phyloP scores from a whole-genome alignment of 257 asterid genomes.

The Rauvolfia tetraphylla region DNA sequence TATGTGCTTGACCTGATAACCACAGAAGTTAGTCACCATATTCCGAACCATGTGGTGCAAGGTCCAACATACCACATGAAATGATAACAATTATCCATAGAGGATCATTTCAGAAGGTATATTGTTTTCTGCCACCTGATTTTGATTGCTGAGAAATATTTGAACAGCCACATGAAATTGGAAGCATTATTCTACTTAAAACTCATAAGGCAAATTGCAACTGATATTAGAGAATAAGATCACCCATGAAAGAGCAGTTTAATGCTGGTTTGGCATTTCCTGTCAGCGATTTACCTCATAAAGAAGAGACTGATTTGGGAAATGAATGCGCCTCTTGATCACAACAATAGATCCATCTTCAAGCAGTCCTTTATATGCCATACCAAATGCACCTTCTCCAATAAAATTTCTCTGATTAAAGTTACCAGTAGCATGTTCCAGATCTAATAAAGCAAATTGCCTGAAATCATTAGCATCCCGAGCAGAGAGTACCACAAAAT shows the following conservation, averaged over 20 bases:
- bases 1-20: slow-evolving; percentile 1
- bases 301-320: background rate
- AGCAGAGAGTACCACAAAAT: background rate
- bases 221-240: background rate
- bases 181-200: background rate
- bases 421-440: slow-evolving; percentile 6
- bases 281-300: background rate
- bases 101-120: too few relatives aligned
- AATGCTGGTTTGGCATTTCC: background rate
- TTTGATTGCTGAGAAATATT: background rate
- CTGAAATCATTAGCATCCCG: background rate
- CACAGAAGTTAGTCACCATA: background rate
- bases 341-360: slow-evolving; percentile 10
- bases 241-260: background rate
- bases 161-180: background rate
- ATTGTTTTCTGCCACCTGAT: too few relatives aligned
- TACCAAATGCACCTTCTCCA: slow-evolving; percentile 15
- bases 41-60: background rate
- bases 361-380: slow-evolving; percentile 5
- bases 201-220: background rate
- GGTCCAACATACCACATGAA: too few relatives aligned
- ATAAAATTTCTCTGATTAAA: slow-evolving; percentile 3
- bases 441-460: background rate
- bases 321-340: slow-evolving; percentile 4
- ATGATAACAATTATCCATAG: too few relatives aligned